Percentiles rank a stretch among this genome's conserved stretches.
phyloP scores from a whole-genome alignment of 169 alveolate species.

The Cryptosporidium bovis region DNA sequence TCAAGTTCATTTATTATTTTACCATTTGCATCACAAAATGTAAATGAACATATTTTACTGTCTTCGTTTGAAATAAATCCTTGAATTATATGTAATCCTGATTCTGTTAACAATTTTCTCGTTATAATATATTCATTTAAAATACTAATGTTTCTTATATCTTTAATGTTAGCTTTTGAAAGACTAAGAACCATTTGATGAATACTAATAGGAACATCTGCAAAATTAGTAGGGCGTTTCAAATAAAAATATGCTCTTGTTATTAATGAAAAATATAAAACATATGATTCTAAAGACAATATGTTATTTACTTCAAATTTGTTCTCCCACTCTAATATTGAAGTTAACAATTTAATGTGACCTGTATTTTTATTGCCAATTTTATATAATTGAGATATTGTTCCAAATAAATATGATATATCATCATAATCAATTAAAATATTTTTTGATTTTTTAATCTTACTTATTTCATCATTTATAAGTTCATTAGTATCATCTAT shows the following conservation, averaged over 20 bases:
- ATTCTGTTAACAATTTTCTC: conserved; percentile 16
- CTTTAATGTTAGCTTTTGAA: conserved; percentile 4
- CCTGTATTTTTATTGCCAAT: conserved; percentile 13
- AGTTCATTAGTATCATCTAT: conserved; percentile 48
- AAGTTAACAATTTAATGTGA: conserved; percentile 6
- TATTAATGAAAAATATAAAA: conserved; percentile 25
- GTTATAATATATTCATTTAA: conserved; percentile 36
- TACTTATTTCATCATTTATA: conserved; percentile 40
- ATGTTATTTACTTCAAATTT: neutral
- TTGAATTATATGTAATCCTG: conserved; percentile 30
- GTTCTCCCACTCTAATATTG: conserved; percentile 13
- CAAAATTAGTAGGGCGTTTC: conserved; percentile 27
- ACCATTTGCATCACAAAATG: conserved; percentile 46
- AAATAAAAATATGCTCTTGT: conserved; percentile 45
- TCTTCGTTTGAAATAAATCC: neutral
- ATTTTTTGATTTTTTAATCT: conserved; percentile 17
- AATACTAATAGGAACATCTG: conserved; percentile 29
- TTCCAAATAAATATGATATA: conserved; percentile 36
- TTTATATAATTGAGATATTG: conserved; percentile 22
- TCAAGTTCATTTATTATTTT: conserved; percentile 9
- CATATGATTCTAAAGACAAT: conserved; percentile 10
- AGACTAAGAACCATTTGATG: conserved; percentile 52
- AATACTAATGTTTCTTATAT: conserved; percentile 9
- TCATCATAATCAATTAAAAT: neutral
- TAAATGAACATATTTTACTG: neutral